phyloP scores from a whole-genome alignment of 2,329 filamentous ascomycete genomes.

The Lachnellula cervina region DNA sequence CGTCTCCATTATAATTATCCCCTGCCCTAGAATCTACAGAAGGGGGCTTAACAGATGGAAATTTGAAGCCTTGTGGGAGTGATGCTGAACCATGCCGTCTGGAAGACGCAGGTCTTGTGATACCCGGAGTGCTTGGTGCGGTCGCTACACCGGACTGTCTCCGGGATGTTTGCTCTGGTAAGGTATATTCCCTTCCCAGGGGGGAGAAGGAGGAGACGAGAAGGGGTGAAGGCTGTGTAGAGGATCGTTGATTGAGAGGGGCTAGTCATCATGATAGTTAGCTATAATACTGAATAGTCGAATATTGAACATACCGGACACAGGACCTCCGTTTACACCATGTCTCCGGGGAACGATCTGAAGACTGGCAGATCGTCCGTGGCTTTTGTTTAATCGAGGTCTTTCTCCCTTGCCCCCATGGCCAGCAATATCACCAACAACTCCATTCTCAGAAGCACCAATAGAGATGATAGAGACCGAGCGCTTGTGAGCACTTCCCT shows the following conservation, averaged over 20 bases:
- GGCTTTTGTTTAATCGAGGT: constrained; percentile 53
- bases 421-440: constrained; percentile 30
- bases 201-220: constrained; percentile 31
- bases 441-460: constrained; percentile 44
- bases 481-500: constrained; percentile 61
- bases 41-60: constrained; percentile 42
- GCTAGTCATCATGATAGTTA: constrained; percentile 19
- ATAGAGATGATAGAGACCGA: constrained; percentile 81
- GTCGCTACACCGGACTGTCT: constrained; percentile 28
- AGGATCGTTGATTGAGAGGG: constrained; percentile 30
- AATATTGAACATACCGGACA: constrained; percentile 33
- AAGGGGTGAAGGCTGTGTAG: constrained; percentile 32
- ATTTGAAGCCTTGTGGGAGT: constrained; percentile 49
- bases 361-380: constrained; percentile 75
- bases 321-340: constrained; percentile 36
- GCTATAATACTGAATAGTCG: background rate
- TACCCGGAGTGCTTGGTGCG: constrained; percentile 37
- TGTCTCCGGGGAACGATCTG: constrained; percentile 59
- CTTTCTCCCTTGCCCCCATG: constrained; percentile 33
- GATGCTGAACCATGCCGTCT: constrained; percentile 25
- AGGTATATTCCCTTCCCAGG: constrained; percentile 22
- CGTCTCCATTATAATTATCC: constrained; percentile 7
- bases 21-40: constrained; percentile 13
- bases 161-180: constrained; percentile 15
- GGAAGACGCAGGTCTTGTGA: constrained; percentile 34